Percentiles rank a stretch among this genome's conserved stretches.
phyloP scores from a whole-genome alignment of 2,329 filamentous ascomycete species.

The Colletotrichum musicola region DNA sequence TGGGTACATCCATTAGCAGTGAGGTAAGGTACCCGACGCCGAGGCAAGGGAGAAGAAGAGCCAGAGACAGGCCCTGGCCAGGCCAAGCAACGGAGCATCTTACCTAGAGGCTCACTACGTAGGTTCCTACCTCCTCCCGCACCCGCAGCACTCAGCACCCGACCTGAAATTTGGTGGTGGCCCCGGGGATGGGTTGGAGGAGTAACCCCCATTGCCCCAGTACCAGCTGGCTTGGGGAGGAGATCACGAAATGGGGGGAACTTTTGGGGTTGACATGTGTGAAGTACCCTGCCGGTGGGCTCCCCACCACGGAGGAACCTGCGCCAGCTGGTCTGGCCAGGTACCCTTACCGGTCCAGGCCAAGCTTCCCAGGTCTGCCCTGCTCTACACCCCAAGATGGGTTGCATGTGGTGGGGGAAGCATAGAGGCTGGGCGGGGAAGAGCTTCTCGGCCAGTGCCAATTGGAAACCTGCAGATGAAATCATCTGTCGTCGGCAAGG shows the following conservation, averaged over 20 bases:
- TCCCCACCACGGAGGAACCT: not conserved
- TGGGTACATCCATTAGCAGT: too few relatives aligned
- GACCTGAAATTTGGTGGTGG: not conserved
- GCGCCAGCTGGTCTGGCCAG: not conserved
- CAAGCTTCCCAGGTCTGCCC: conserved; percentile 24
- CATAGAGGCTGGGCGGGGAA: conserved; percentile 10
- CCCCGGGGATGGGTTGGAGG: not conserved
- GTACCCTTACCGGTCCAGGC: not conserved
- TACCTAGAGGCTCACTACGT: too few relatives aligned
- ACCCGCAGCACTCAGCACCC: not conserved
- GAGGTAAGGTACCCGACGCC: too few relatives aligned
- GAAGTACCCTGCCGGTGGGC: conserved; percentile 1
- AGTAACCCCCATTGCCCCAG: not conserved
- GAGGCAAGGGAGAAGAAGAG: too few relatives aligned
- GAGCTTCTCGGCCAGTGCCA: conserved; percentile 29
- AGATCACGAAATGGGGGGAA: not conserved
- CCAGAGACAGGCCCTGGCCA: too few relatives aligned
- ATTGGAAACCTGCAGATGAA: conserved; percentile 28
- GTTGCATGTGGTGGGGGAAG: conserved; percentile 34
- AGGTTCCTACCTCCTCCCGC: too few relatives aligned
- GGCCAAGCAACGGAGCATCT: too few relatives aligned
- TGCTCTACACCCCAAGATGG: conserved; percentile 23
- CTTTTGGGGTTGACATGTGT: conserved; percentile 37
- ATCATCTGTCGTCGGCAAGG: conserved; percentile 28
- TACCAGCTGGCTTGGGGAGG: not conserved